phyloP scores from a whole-genome alignment of 1,284 basidiomycete species.

The Sutorius eximius region DNA sequence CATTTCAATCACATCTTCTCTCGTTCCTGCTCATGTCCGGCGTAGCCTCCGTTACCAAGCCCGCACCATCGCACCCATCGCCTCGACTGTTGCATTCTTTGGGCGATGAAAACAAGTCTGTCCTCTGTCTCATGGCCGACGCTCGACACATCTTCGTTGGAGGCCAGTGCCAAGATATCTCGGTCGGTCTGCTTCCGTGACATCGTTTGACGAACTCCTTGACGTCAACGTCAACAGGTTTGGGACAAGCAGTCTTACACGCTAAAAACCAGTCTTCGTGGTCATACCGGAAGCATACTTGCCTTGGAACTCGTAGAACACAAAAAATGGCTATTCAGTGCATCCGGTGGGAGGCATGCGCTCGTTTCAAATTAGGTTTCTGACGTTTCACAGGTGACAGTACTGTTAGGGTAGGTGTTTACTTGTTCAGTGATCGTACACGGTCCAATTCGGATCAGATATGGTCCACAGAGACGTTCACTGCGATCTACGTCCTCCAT shows the following conservation, averaged over 20 bases:
- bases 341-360: slow-evolving; percentile 56
- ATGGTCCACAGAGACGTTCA: slow-evolving; percentile 79
- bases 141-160: slow-evolving; percentile 79
- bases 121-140: slow-evolving; percentile 76
- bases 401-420: slow-evolving; percentile 66
- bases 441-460: slow-evolving; percentile 48
- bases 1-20: neutral
- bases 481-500: slow-evolving; percentile 74
- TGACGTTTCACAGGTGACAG: slow-evolving; percentile 64
- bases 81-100: slow-evolving; percentile 67
- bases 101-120: slow-evolving; percentile 66
- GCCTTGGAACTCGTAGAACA: slow-evolving; percentile 78
- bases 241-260: slow-evolving; percentile 77
- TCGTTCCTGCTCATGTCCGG: slow-evolving; percentile 11
- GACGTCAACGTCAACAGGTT: slow-evolving; percentile 50
- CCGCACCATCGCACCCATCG: slow-evolving; percentile 40
- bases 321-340: slow-evolving; percentile 83
- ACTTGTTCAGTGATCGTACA: neutral
- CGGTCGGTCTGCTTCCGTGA: slow-evolving; percentile 11
- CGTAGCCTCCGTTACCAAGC: slow-evolving; percentile 59
- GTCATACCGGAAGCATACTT: slow-evolving; percentile 86
- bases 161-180: slow-evolving; percentile 75
- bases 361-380: slow-evolving; percentile 4
- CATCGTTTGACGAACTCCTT: slow-evolving; percentile 1
- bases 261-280: slow-evolving; percentile 71